Conservation (phyloP, 139 green algal genomes). For the Chlamydomonas incerta region DNA sequence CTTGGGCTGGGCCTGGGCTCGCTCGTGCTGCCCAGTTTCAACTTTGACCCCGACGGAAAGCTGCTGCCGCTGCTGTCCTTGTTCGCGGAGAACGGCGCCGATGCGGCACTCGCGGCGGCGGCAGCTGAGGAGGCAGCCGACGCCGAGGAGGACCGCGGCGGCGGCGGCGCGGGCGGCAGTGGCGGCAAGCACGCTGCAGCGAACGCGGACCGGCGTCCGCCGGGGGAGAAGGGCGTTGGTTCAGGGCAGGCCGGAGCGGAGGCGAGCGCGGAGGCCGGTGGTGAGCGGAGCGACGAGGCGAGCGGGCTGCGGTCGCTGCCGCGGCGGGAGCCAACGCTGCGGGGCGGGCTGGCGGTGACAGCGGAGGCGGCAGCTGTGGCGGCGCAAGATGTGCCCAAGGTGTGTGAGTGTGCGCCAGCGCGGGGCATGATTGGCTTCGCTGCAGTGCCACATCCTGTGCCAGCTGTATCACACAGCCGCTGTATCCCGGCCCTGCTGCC, state of each 20-base stretch:
- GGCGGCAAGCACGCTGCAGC: background rate
- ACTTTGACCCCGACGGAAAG: slow-evolving; percentile 11
- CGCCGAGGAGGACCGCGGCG: background rate
- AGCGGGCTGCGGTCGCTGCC: background rate
- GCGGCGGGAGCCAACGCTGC: background rate
- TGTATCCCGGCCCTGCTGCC: too few species aligned
- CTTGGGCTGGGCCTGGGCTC: background rate
- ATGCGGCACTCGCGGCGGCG: background rate
- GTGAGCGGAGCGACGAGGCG: background rate
- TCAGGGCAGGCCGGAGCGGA: background rate
- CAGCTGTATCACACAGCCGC: too few species aligned
- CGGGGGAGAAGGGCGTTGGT: background rate
- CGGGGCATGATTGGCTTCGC: too few species aligned
- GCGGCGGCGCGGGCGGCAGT: background rate
- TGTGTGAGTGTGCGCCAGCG: background rate
- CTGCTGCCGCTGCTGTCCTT: background rate
- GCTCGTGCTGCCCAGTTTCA: slow-evolving; percentile 27
- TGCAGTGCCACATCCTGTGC: too few species aligned
- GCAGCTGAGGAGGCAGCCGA: too few species aligned
- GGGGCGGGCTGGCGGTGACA: background rate
- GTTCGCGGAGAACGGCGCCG: background rate
- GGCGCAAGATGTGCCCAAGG: background rate
- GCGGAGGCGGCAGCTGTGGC: too few species aligned
- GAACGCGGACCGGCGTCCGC: too few species aligned
- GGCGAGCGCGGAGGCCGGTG: background rate